Evolutionary conservation across 176 grass and related monocot species (phyloP), one percentile per base, ranked within the genome.

Genomic region (Pontederia crassipes): DNA sequence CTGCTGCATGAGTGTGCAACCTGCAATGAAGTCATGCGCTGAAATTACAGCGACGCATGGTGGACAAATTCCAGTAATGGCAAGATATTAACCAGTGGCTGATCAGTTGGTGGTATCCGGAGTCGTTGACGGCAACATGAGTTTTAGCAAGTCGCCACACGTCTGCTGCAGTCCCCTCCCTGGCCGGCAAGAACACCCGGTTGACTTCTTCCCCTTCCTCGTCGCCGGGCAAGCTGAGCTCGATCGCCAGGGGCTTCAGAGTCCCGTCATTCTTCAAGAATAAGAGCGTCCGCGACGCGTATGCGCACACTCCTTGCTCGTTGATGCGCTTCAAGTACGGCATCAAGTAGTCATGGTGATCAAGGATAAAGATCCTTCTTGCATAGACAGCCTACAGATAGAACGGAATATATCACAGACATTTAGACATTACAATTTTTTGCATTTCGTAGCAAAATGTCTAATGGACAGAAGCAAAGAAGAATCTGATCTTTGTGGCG

Each of bases 331-430:
- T 64, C 53, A 98, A 76, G 74, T 92, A 88, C 0, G 81, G 77
- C 81, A 98, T 88, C 59, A 98, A 64, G 67, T 98, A 98, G 83
- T 92, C 87, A 2, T 98, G 93, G 67, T 98, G 93, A 61, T 98
- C 87, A 8, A 98, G 74, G 11, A 92, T 79, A 45, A 85, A 91
- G 18, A 98, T 48, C 74, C 81, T 80, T 0, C 77, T 71, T 9
- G 75, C 14, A 0, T n/a, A 9, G 55, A 89, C 13, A 9, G 87
- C 93, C 92, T 97, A 71, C 70, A 28, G 55, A 49, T 50, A 46
- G 1, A 54, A 45, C 49, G 18, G 8, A 32, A 10, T 48, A 24
- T 24, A 24, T 24, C 20, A 24, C 20, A 28, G 2, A 54, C 17
- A 68, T 29, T 40, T 6, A 64, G 46, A 17, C 8, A 9, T 12